A percentile compares a stretch with the other conserved stretches of the same genome.
Conservation (phyloP, 345 rosid species). For the Noccaea caerulescens region DNA sequence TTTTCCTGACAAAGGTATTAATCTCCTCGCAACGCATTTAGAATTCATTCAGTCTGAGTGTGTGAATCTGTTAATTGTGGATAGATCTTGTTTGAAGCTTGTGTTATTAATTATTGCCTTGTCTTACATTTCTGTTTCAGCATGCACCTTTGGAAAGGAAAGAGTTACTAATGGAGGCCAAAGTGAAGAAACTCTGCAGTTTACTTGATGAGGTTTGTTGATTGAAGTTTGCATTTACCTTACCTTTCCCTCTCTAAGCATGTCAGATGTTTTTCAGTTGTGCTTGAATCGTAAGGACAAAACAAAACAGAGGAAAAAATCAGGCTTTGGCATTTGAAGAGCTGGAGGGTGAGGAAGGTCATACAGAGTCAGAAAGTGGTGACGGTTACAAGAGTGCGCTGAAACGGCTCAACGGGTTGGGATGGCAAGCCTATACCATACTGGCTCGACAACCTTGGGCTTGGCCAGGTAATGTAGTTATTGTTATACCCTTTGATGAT, state of each 20-base stretch:
- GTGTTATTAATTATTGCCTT: too few relatives aligned
- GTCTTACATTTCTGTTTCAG: constrained; percentile 45
- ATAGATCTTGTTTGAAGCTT: too few relatives aligned
- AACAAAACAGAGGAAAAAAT: constrained; percentile 82
- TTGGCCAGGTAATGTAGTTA: too few relatives aligned
- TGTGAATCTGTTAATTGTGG: too few relatives aligned
- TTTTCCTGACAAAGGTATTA: constrained; percentile 84
- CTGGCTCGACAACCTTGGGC: too few relatives aligned
- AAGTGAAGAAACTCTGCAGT: constrained; percentile 65
- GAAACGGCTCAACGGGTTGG: too few relatives aligned
- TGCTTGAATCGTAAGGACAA: constrained; percentile 55
- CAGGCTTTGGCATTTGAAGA: constrained; percentile 90
- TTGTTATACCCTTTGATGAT: too few relatives aligned
- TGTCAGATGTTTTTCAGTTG: neutral
- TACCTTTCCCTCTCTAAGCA: neutral
- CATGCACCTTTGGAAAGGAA: constrained; percentile 55
- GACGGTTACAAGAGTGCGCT: too few relatives aligned
- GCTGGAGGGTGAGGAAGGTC: constrained; percentile 68
- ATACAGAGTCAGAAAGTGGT: too few relatives aligned
- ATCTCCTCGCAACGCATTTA: too few relatives aligned
- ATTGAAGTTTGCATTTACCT: neutral
- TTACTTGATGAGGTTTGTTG: constrained; percentile 71
- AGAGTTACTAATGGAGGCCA: constrained; percentile 69
- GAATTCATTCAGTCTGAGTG: too few relatives aligned
- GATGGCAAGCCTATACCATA: too few relatives aligned